These are phyloP conservation scores for Globisporangium uncinulatum DNA, from an alignment of 352 stramenopile species.

Conservation along the genomic window DNA sequence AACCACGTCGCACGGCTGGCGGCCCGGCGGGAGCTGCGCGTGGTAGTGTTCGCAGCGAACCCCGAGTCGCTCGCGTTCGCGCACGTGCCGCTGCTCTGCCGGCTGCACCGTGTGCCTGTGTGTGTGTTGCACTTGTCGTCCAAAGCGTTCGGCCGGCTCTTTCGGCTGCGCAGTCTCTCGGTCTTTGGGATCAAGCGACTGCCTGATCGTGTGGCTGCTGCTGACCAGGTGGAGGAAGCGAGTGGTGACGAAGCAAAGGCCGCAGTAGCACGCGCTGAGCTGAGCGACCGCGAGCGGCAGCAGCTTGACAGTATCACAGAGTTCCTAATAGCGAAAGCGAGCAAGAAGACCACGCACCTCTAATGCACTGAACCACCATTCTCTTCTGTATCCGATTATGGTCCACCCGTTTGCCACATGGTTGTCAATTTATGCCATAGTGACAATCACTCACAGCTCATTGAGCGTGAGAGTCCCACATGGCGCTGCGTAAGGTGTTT, in stretches of 20 bases:
- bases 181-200: conserved; percentile 42
- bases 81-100: conserved; percentile 64
- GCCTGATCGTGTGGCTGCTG: not conserved
- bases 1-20: conserved; percentile 53
- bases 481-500: conserved; percentile 70
- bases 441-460: not conserved
- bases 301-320: conserved; percentile 50
- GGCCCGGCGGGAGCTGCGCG: conserved; percentile 30
- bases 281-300: conserved; percentile 24
- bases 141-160: conserved; percentile 50
- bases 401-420: conserved; percentile 16
- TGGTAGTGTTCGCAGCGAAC: conserved; percentile 69
- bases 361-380: not conserved
- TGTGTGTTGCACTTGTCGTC: conserved; percentile 72
- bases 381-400: conserved; percentile 14
- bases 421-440: conserved; percentile 13
- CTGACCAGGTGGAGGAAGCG: not conserved
- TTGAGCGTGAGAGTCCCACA: too few relatives aligned
- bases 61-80: conserved; percentile 47
- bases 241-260: not conserved
- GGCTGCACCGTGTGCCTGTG: conserved; percentile 56
- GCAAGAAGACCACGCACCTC: conserved; percentile 31
- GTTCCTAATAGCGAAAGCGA: conserved; percentile 62
- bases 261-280: not conserved
- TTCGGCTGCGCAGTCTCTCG: conserved; percentile 47